These are phyloP conservation scores for Debaryomycetaceae sp. DNA, from an alignment of 1,139 yeast species.

Conservation along the genomic window DNA sequence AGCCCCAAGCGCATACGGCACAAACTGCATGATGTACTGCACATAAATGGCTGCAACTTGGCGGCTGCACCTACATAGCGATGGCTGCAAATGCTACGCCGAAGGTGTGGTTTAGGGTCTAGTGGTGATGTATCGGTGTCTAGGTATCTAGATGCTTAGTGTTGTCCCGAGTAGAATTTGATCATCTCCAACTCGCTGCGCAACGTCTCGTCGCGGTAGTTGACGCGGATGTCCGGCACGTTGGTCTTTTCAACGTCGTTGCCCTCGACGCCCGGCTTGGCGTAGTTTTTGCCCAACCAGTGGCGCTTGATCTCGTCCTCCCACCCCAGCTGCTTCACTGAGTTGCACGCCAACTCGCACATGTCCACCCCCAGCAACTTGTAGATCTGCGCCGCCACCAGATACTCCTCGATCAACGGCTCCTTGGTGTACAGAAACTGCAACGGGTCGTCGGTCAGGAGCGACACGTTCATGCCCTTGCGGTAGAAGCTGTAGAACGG, in stretches of 20 bases:
- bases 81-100: too few species aligned
- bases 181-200: slow-evolving; percentile 72
- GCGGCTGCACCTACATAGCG: too few species aligned
- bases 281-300: slow-evolving; percentile 82
- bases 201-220: slow-evolving; percentile 78
- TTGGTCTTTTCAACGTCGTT: slow-evolving; percentile 91
- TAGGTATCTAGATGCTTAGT: too few species aligned
- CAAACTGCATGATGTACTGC: too few species aligned
- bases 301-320: slow-evolving; percentile 79
- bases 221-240: slow-evolving; percentile 83
- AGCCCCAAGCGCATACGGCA: too few species aligned
- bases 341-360: slow-evolving; percentile 87
- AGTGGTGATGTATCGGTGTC: too few species aligned
- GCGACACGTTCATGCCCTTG: slow-evolving; percentile 87
- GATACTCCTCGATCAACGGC: slow-evolving; percentile 95
- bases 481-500: slow-evolving; percentile 89
- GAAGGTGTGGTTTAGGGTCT: too few species aligned
- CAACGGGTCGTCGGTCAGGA: slow-evolving; percentile 69
- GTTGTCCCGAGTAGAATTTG: slow-evolving; percentile 51
- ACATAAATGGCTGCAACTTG: too few species aligned
- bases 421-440: slow-evolving; percentile 96
- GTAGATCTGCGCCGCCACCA: slow-evolving; percentile 96
- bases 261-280: slow-evolving; percentile 62
- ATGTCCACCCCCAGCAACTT: slow-evolving; percentile 90
- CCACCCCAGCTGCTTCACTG: slow-evolving; percentile 91